Evolutionary conservation across 1,284 basidiomycete genomes (phyloP), one percentile per base, ranked within the genome.

Genomic region (Cryptococcus depauperatus): DNA sequence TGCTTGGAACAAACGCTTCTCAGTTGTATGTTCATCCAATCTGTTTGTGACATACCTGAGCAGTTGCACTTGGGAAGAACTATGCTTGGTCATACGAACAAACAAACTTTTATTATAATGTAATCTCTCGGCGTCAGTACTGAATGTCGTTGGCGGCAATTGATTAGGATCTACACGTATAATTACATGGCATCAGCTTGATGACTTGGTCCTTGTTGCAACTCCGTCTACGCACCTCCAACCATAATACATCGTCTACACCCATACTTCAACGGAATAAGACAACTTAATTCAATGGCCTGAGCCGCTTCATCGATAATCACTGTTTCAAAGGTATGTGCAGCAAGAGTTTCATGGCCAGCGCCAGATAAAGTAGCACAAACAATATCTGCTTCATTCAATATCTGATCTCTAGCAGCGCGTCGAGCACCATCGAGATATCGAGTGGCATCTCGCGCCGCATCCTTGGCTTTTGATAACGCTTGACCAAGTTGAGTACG

Each of bases 261-360:
- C 28, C 79, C 79, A 70, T 92, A 98, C 62, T 88, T 92, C 47
- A 99, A 75, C 30, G 95, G 95, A 52, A 99, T 98, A 48, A 99
- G 72, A n/a, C 91, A 89, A 61, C 87, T 92, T 46, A 97, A 76
- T 69, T 99, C 95, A 38, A 97, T 85, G 4, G 92, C 86, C 70
- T 99, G 95, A 1, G 93, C 93, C 1, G 95, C 95, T 69, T 99
- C 95, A 63, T 99, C 95, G 54, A 98, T 95, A 61, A 99, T 83
- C 52, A 98, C 81, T 66, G 95, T 89, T 59, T 96, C 91, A 62
- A 97, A 97, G 44, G 91, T 85, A 56, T 89, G 81, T 13, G 80
- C 75, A 46, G 85, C 81, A 40, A 99, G 75, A 44, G 79, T 79
- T 33, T 96, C 91, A 58, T 96, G 88, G 2, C 93, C 95, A 6